Evolutionary conservation across 2,329 filamentous ascomycete genomes (phyloP), one percentile per base, ranked within the genome.

Genomic region (Ophiostoma sp.): DNA sequence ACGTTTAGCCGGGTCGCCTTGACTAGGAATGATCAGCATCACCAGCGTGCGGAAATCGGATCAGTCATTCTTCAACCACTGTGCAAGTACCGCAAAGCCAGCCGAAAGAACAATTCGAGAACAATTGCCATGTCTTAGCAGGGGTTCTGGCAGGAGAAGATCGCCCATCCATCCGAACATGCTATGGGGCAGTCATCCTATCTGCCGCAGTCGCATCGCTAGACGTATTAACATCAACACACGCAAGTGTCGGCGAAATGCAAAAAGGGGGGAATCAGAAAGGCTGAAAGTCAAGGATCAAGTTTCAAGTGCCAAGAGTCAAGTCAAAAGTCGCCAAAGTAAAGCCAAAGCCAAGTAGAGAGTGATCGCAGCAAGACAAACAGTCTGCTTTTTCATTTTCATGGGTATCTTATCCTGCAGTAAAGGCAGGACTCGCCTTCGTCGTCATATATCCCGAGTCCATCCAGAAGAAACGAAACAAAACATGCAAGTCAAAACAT

Each of bases 401-500:
- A 60, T 60, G 55, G 55, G 55, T 60, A 60, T 60, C 55, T 18
- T 60, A 60, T 60, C 55, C 55, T 60, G n/a, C n/a, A 55, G 5
- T 6, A 27, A 27, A 27, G 27, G 27, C 18, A 60, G 55, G 55
- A 60, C 55, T 60, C 55, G 55, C 49, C 49, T 55, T 38, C 27
- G 27, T 27, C 27, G 11, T 60, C 55, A 60, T 60, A 60, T 60
- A 18, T 18, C 45, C 14, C 2, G 8, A 16, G 16, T 52, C 49
- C n/a, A 18, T 14, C 45, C 16, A 6, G n/a, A 49, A 16, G 4
- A 49, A n/a, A 16, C 45, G 14, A 45, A 45, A 47, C 5, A 47
- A 16, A 60, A 11, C 52, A 58, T 2, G 27, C 27, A 27, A 1
- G 27, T 27, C 27, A 14, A 27, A 52, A 18, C 2, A 60, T 12